Evolutionary conservation across 2,329 filamentous ascomycete genomes (phyloP).

Genomic region (Cadophora malorum): DNA sequence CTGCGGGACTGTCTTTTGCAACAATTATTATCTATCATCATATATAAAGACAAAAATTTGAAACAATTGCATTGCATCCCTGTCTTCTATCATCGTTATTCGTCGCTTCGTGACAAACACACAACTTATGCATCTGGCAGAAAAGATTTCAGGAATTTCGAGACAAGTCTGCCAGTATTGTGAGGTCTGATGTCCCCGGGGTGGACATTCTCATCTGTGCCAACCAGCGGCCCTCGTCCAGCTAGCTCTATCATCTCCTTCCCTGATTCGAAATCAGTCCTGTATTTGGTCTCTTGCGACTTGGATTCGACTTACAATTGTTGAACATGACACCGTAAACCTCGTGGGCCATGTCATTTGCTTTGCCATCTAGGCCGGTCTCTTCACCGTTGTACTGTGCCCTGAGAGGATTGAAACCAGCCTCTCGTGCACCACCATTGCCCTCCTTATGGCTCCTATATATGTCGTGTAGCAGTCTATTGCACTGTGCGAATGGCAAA

Average conservation of each 20-base stretch:
- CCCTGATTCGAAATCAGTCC: conserved; percentile 24
- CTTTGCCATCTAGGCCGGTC: conserved; percentile 30
- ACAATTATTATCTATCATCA: background rate
- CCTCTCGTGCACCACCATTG: conserved; percentile 30
- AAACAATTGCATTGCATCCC: background rate
- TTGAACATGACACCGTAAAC: conserved; percentile 30
- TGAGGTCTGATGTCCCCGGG: conserved; percentile 33
- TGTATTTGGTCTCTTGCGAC: background rate
- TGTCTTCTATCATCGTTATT: background rate
- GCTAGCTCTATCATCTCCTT: conserved; percentile 30
- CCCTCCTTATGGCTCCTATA: conserved; percentile 34
- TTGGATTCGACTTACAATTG: conserved; percentile 30
- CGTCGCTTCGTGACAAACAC: background rate
- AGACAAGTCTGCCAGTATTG: conserved; percentile 34
- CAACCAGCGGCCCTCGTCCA: conserved; percentile 26
- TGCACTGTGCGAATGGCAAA: conserved; percentile 34
- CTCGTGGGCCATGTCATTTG: conserved; percentile 33
- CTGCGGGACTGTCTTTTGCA: background rate
- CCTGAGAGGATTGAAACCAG: conserved; percentile 37
- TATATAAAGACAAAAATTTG: conserved; percentile 1
- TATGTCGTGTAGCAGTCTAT: conserved; percentile 39
- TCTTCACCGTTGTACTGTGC: conserved; percentile 11
- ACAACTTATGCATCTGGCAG: conserved; percentile 23
- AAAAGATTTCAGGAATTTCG: conserved; percentile 38
- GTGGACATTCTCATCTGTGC: conserved; percentile 23